Percentiles rank a stretch among this genome's conserved stretches.
These are phyloP conservation scores for Lumnitzera racemosa DNA, from an alignment of 345 rosid genomes.

Conservation along the genomic window DNA sequence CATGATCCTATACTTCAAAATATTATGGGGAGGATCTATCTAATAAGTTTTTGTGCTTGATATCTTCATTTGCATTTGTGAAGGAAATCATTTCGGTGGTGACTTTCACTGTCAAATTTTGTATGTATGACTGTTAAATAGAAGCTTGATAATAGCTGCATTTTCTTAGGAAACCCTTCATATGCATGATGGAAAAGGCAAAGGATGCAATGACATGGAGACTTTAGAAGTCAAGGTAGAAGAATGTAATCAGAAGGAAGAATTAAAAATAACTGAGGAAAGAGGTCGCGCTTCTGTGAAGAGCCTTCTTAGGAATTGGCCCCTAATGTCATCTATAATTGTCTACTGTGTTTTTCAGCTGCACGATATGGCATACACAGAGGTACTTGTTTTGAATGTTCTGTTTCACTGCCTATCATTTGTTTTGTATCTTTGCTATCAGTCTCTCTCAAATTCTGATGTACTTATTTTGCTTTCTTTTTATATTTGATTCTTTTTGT, in stretches of 20 bases:
- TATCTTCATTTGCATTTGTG: too few relatives aligned
- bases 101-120: background rate
- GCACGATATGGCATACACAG: conserved; percentile 51
- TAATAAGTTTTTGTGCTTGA: too few relatives aligned
- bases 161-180: conserved; percentile 43
- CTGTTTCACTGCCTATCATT: background rate
- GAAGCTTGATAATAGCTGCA: too few relatives aligned
- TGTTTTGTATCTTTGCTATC: too few relatives aligned
- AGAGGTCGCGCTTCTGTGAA: conserved; percentile 9
- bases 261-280: conserved; percentile 3
- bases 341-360: conserved; percentile 42
- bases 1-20: too few relatives aligned
- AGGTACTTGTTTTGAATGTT: conserved; percentile 13
- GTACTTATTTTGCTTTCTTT: too few relatives aligned
- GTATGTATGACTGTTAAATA: too few relatives aligned
- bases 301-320: conserved; percentile 40
- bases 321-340: conserved; percentile 34
- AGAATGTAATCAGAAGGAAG: conserved; percentile 9
- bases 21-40: too few relatives aligned
- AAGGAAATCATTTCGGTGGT: background rate
- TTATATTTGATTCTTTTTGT: too few relatives aligned
- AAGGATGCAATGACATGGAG: conserved; percentile 11
- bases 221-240: conserved; percentile 6
- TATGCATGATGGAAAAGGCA: conserved; percentile 16
- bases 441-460: too few relatives aligned